Conservation (phyloP, 441 rosid species). For the Mallotus japonicus region DNA sequence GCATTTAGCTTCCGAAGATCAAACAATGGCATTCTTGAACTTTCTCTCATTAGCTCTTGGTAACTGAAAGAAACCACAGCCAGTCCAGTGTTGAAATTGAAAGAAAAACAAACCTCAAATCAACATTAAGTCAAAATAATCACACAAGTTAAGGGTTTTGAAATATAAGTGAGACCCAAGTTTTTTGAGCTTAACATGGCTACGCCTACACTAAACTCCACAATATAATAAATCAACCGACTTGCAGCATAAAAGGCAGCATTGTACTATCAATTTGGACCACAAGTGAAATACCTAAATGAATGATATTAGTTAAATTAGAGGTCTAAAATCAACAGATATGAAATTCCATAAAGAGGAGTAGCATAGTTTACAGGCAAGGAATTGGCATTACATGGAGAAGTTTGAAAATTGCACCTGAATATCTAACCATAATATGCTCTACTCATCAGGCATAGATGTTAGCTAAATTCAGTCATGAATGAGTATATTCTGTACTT, state of each 20-base stretch:
- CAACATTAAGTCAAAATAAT: not conserved
- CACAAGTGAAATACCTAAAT: not conserved
- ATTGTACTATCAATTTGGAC: not conserved
- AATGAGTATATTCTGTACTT: too few species aligned
- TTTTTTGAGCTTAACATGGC: not conserved
- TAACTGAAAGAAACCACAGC: constrained; percentile 46
- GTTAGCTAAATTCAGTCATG: not conserved
- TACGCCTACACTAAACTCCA: not conserved
- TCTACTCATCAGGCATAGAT: not conserved
- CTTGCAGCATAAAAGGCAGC: not conserved
- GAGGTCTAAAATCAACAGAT: not conserved
- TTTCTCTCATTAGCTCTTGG: constrained; percentile 74
- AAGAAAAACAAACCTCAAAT: not conserved
- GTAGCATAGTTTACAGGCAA: not conserved
- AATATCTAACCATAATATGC: not conserved
- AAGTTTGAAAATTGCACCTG: not conserved
- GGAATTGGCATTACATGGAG: not conserved
- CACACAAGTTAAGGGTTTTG: not conserved
- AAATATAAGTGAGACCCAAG: not conserved
- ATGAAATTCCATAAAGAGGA: too few species aligned
- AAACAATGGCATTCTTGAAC: constrained; percentile 75
- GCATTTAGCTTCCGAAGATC: constrained; percentile 84
- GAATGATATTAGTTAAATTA: not conserved
- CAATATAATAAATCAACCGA: not conserved
- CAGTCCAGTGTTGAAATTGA: constrained; percentile 4